Percentiles rank a stretch among this genome's conserved stretches.
These are phyloP conservation scores for Botrytis porri DNA, from an alignment of 2,329 filamentous ascomycete species.

Conservation along the genomic window DNA sequence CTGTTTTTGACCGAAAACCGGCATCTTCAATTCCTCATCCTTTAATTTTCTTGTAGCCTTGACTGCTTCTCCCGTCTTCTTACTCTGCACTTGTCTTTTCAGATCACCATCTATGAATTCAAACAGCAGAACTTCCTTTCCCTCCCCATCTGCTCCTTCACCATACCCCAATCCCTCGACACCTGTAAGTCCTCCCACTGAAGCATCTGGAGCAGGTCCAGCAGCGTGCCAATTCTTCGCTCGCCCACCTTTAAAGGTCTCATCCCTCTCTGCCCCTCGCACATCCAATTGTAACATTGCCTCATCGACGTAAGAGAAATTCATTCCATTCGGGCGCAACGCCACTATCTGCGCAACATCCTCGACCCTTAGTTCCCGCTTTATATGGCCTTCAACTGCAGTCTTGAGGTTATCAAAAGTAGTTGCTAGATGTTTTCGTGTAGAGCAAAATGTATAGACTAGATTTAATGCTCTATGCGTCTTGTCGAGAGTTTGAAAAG, in stretches of 20 bases:
- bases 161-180: constrained; percentile 42
- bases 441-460: constrained; percentile 92
- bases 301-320: constrained; percentile 85
- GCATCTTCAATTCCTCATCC: constrained; percentile 84
- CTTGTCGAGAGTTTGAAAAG: constrained; percentile 69
- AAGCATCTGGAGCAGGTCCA: constrained; percentile 52
- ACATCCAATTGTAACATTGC: constrained; percentile 77
- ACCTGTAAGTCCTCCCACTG: constrained; percentile 55
- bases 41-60: constrained; percentile 65
- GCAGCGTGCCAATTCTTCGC: constrained; percentile 51
- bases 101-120: constrained; percentile 91
- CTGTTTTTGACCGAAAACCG: constrained; percentile 88
- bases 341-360: constrained; percentile 82
- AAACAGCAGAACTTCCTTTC: constrained; percentile 75
- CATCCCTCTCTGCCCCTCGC: constrained; percentile 63
- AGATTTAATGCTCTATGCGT: constrained; percentile 84
- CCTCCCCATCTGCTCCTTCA: constrained; percentile 40
- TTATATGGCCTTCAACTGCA: constrained; percentile 80
- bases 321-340: constrained; percentile 73
- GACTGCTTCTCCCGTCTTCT: constrained; percentile 69
- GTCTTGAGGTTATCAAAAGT: constrained; percentile 86
- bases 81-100: constrained; percentile 71
- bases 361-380: constrained; percentile 64
- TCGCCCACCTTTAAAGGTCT: constrained; percentile 58
- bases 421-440: constrained; percentile 86